A percentile compares a stretch with the other conserved stretches of the same genome.
These are phyloP conservation scores for Phytophthora ohioensis DNA, from an alignment of 352 stramenopile species.

Conservation along the genomic window DNA sequence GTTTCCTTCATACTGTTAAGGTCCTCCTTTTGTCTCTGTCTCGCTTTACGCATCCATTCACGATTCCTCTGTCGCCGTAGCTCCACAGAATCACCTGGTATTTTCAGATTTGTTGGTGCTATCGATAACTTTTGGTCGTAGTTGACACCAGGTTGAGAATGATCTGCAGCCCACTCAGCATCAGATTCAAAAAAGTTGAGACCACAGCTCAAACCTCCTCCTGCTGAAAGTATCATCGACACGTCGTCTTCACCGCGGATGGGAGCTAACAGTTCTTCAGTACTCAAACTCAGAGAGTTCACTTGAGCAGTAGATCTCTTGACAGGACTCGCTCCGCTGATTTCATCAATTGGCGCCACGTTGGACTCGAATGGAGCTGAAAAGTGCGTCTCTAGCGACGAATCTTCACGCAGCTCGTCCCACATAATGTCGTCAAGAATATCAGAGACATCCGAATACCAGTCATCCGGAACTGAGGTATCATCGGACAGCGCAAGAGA, in stretches of 20 bases:
- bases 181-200: no score
- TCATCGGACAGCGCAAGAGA: neutral
- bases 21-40: constrained; percentile 44
- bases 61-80: constrained; percentile 47
- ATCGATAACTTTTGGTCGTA: no score
- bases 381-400: neutral
- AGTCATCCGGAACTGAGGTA: constrained; percentile 1
- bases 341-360: constrained; percentile 10
- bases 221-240: no score
- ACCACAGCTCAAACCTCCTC: no score
- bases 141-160: no score
- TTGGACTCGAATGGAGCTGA: neutral
- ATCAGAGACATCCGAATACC: neutral
- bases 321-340: constrained; percentile 12
- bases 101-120: constrained; percentile 11
- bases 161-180: no score
- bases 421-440: constrained; percentile 26
- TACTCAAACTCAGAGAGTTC: neutral
- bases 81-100: constrained; percentile 20
- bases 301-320: neutral
- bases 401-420: constrained; percentile 20
- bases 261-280: no score
- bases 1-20: constrained; percentile 44
- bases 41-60: constrained; percentile 48
- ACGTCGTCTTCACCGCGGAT: neutral